Base-by-base conservation (phyloP, 148 eudicot species). In the Rhododendron mucronatum region DNA sequence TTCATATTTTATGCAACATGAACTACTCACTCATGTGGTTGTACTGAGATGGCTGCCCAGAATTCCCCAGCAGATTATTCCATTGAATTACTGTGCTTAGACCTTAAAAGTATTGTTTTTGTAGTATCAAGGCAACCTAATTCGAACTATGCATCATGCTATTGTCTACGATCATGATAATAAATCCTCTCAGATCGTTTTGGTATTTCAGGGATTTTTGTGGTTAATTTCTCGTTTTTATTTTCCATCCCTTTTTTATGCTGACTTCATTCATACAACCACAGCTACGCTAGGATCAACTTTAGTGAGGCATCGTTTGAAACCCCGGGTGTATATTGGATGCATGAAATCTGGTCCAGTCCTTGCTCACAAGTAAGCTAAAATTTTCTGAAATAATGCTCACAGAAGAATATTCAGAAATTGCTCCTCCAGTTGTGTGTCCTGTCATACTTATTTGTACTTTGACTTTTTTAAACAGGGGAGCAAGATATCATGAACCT, bases 331-430 rank as follows among this genome's bases (percentile, higher is more conserved):
- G 80, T 95, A 95, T 84, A 90, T 95, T 78, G 98, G 98, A 86
- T 95, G 98, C 92, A 95, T 95, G 98, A 95, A 95, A 89, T 95
- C 98, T 61, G 98, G 98, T 51, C 98, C 98, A n/a, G 98, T 95
- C 88, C 96, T 95, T 47, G 94, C 98, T 82, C 98, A 94, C 41
- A 94, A 95, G 96, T 94, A 89, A 77, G 98, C 44, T 53, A 3
- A 28, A 7, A 21, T 79, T 37, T 78, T 67, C 37, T 81, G 78
- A 39, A 45, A 44, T 20, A 11, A 57, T 47, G 37, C 41, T 83
- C 5, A 7, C 82, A 5, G 23, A 28, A 73, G 69, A 73, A 26
- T 30, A 33, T 73, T 37, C 26, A 84, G 16, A 55, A 82, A 85
- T 13, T 82, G 61, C 23, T 44, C 21, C 61, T 28, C 82, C 85